Evolutionary conservation across 768 basidiomycete genomes (phyloP), one percentile per base, ranked within the genome.

Genomic region (Mrakia gelida): DNA sequence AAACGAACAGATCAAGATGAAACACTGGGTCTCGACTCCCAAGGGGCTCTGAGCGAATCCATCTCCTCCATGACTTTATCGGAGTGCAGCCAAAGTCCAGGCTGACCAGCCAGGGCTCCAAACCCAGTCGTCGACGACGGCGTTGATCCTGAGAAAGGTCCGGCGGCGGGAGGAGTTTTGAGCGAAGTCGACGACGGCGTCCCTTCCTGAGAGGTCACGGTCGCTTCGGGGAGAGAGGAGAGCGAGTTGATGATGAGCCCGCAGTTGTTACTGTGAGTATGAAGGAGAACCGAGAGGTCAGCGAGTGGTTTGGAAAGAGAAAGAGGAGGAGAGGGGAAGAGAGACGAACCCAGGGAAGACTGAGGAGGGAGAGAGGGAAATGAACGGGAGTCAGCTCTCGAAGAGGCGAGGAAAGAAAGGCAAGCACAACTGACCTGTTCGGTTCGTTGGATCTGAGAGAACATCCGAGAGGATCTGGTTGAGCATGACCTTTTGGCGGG

Each of bases 31-130:
- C 65, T 67, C 30, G 32, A 30, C 65, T 67, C 65, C 65, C 65
- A 67, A 4, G 65, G 65, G 0, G 32, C 65, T 38, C 38, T 67
- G 13, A 67, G 32, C 65, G 1, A 3, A 21, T 67, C 65, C 65
- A 67, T 67, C 65, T 67, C 65, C 28, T 67, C 65, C 65, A 67
- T 67, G 32, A 67, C 32, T 34, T 67, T 30, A 67, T 67, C 65
- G 6, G 30, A 38, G 11, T 21, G 9, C 21, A 67, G 34, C 65
- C 65, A 67, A 8, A 34, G 11, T 18, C 65, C 65, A 10, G 65
- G 34, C 21, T 30, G 21, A 4, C 62, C 10, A 28, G 62, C 62
- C 32, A 26, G 8, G 5, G 23, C 26, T 67, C 45, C 45, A 45
- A 15, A 10, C 15, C 45, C 45, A 13, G 45, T 45, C 15, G 32